phyloP scores from a whole-genome alignment of 306 rosid species.

The Cucurbita moschata region DNA sequence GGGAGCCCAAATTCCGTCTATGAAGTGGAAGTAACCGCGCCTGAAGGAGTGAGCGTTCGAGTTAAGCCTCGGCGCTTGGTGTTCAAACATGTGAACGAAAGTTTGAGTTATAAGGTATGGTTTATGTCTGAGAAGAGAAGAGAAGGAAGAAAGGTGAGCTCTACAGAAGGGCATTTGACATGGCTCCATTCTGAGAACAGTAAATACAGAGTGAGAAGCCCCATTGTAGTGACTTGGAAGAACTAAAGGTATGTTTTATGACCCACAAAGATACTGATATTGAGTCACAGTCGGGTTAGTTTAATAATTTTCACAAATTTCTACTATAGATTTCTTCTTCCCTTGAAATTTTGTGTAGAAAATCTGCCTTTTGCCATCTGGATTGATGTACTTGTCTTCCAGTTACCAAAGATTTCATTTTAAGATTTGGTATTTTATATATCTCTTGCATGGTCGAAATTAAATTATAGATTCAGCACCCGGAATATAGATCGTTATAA shows the following conservation, averaged over 20 bases:
- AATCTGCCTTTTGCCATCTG: neutral
- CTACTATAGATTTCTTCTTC: slow-evolving; percentile 1
- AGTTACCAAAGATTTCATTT: neutral
- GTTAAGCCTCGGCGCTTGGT: slow-evolving; percentile 46
- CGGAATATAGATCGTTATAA: too few relatives aligned
- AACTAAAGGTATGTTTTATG: slow-evolving; percentile 6
- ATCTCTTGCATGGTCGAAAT: neutral
- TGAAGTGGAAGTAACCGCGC: slow-evolving; percentile 50
- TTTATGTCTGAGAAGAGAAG: slow-evolving; percentile 43
- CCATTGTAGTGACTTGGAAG: slow-evolving; percentile 74
- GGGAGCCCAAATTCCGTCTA: slow-evolving; percentile 60
- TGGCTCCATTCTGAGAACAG: slow-evolving; percentile 43
- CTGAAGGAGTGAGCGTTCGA: slow-evolving; percentile 51
- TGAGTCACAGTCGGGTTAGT: neutral
- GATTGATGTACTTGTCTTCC: slow-evolving; percentile 1
- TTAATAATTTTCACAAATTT: neutral
- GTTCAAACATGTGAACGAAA: slow-evolving; percentile 37
- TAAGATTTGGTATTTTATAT: neutral
- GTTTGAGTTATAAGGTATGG: slow-evolving; percentile 46
- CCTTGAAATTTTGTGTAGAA: slow-evolving; percentile 1
- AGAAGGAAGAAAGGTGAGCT: slow-evolving; percentile 8
- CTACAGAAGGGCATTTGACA: slow-evolving; percentile 56
- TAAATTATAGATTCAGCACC: neutral
- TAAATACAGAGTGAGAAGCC: slow-evolving; percentile 61
- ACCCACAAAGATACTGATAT: neutral